These are phyloP conservation scores for Fusarium protoensiforme DNA, from an alignment of 2,329 filamentous ascomycete species.

Conservation along the genomic window DNA sequence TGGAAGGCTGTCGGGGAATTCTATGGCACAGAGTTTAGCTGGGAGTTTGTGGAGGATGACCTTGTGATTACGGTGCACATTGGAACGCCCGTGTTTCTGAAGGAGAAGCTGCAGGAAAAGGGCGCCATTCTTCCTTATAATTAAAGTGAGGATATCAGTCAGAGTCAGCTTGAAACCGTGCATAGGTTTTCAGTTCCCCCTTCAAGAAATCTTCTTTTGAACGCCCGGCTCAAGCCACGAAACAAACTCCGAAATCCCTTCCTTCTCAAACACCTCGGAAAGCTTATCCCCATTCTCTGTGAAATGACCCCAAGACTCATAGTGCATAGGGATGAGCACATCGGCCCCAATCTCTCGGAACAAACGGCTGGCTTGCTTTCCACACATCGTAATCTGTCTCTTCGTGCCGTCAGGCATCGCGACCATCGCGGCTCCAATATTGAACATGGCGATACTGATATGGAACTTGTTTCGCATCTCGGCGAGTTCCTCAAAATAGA, in stretches of 20 bases:
- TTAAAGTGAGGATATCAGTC: no score
- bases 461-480: not conserved
- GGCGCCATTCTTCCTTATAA: not conserved
- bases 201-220: not conserved
- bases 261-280: not conserved
- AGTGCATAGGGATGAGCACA: conserved; percentile 15
- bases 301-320: conserved; percentile 13
- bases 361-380: not conserved
- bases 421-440: not conserved
- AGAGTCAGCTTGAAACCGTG: not conserved
- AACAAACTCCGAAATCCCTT: not conserved
- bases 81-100: not conserved
- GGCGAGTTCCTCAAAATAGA: not conserved
- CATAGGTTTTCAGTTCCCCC: not conserved
- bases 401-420: not conserved
- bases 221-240: not conserved
- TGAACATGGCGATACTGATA: not conserved
- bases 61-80: not conserved
- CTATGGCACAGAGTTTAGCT: not conserved
- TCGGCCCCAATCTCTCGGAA: conserved; percentile 2
- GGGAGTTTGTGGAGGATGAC: not conserved
- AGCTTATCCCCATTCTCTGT: not conserved
- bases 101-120: not conserved
- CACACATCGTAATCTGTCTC: conserved; percentile 14
- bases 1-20: not conserved